Percentiles rank a stretch among this genome's conserved stretches.
Evolutionary conservation across 768 basidiomycete species (phyloP).

Genomic region (Boletus coccyginus): DNA sequence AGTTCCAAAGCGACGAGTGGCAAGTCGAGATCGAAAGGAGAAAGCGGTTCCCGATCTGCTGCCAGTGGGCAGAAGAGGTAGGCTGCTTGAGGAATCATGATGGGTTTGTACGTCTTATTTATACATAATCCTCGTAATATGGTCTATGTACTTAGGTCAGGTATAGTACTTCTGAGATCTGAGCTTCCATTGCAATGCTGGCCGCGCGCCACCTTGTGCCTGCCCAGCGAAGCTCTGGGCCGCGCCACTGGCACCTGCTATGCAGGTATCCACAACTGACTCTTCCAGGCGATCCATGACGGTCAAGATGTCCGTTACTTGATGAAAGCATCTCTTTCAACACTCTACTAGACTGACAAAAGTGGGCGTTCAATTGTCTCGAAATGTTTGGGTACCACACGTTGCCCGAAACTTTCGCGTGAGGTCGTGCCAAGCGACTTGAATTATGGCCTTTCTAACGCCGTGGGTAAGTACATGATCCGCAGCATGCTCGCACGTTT

Average conservation of each 20-base stretch:
- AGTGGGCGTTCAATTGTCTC: neutral
- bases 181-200: neutral
- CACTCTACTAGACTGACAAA: neutral
- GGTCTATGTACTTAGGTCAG: too few species aligned
- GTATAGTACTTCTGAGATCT: neutral
- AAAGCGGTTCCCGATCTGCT: conserved; percentile 13
- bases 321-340: neutral
- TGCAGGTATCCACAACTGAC: too few species aligned
- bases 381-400: neutral
- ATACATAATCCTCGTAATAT: neutral
- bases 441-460: neutral
- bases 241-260: too few species aligned
- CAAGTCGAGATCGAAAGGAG: conserved; percentile 20
- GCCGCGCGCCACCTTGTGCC: neutral
- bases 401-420: too few species aligned
- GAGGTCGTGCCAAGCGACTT: neutral
- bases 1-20: conserved; percentile 12
- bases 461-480: neutral
- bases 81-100: neutral
- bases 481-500: conserved; percentile 7
- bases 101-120: neutral
- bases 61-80: conserved; percentile 19
- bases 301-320: neutral
- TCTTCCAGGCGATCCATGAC: too few species aligned
- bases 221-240: neutral